Base-by-base conservation (phyloP, 768 basidiomycete species). In the Tubosaeta sp. region DNA sequence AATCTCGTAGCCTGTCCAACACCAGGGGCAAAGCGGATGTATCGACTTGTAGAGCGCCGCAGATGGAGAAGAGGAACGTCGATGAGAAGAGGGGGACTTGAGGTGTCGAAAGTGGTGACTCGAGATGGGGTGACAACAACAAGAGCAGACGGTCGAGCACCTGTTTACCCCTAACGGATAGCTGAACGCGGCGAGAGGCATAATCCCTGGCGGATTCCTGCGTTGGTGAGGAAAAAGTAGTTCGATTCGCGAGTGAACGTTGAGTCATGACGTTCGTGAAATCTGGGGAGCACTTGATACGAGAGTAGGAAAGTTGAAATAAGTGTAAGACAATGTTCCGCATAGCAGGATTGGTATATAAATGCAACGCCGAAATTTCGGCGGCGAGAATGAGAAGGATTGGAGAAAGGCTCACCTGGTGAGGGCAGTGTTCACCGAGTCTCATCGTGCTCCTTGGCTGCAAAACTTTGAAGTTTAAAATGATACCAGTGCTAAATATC, bases 61-160 rank as follows among this genome's bases (percentile, higher is more conserved):
- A 64, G n/a, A 67, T 59, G 18, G 65, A 52, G 35, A 60, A 59
- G 40, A 66, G 59, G 27, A 67, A 36, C 13, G 48, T 25, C 12
- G 65, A 53, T 18, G 55, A 39, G 32, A 65, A 52, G 4, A 31
- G 21, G 8, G 49, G 27, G 10, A 11, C 1, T 10, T n/a, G 30
- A 7, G 54, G 36, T 3, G 39, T 43, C 5, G 39, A 19, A 29
- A 46, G 39, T 4, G n/a, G 48, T 3, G 51, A 34, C 4, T 44
- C 27, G 40, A 63, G 51, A 44, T 53, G 25, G 30, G 50, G 39
- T 13, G 52, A 45, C 10, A 67, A 36, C 9, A 67, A 14, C 8
- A 45, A 13, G 35, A 62, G 49, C 7, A 66, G 49, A 22, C 52
- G 44, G 43, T 60, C 52, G 21, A 58, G 51, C 6, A 39, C 38